phyloP scores from a whole-genome alignment of 1,284 basidiomycete species.

The Cerrena zonata region DNA sequence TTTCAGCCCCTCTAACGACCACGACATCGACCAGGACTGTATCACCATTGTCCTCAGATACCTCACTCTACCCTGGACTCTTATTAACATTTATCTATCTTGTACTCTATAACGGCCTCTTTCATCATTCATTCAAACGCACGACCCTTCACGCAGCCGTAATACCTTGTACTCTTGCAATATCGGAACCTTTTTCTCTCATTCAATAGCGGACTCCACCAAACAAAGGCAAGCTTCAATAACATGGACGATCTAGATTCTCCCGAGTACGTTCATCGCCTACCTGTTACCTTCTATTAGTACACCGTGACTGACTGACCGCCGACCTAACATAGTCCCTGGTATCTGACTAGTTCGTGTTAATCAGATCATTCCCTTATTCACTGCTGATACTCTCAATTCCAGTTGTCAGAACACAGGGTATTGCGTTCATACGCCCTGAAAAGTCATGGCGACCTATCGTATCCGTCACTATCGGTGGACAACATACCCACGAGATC shows the following conservation, averaged over 20 bases:
- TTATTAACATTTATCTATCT: too few relatives aligned
- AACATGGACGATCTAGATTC: background rate
- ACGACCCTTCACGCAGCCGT: too few relatives aligned
- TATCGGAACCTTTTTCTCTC: too few relatives aligned
- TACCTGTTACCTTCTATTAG: background rate
- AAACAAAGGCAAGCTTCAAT: too few relatives aligned
- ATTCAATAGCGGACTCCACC: too few relatives aligned
- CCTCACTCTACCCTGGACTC: too few relatives aligned
- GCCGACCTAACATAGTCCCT: background rate
- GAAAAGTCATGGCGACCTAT: slow-evolving; percentile 55
- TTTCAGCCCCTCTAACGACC: too few relatives aligned
- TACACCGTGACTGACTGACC: background rate
- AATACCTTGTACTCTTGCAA: too few relatives aligned
- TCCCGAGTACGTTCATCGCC: background rate
- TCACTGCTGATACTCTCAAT: too few relatives aligned
- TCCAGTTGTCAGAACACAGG: slow-evolving; percentile 29
- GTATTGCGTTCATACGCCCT: slow-evolving; percentile 28
- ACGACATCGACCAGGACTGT: too few relatives aligned
- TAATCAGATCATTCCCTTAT: background rate
- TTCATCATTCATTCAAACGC: background rate
- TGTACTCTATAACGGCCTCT: background rate
- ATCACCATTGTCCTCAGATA: too few relatives aligned
- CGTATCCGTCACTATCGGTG: slow-evolving; percentile 44
- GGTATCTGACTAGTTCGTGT: slow-evolving; percentile 6
- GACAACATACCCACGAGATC: slow-evolving; percentile 44